These are phyloP conservation scores for Ceratocystis lukuohia DNA, from an alignment of 2,329 filamentous ascomycete genomes.

Conservation along the genomic window DNA sequence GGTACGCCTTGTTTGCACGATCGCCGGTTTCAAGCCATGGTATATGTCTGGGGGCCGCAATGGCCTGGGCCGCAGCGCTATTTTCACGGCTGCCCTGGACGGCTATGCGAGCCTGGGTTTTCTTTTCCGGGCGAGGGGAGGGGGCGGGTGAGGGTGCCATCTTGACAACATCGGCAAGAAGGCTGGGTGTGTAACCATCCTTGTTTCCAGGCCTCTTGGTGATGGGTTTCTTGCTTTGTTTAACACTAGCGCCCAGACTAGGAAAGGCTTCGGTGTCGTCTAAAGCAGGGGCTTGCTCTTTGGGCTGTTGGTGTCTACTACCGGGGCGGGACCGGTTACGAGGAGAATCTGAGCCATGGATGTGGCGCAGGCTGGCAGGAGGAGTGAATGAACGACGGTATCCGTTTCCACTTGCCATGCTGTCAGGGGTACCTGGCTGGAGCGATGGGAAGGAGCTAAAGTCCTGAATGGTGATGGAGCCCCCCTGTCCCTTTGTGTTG, in stretches of 20 bases:
- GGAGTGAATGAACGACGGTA: slow-evolving; percentile 45
- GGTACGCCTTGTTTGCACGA: slow-evolving; percentile 79
- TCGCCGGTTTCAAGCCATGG: slow-evolving; percentile 94
- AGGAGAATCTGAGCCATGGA: slow-evolving; percentile 47
- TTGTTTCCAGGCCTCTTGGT: slow-evolving; percentile 81
- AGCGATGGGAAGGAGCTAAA: slow-evolving; percentile 75
- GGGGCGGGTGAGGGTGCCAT: slow-evolving; percentile 81
- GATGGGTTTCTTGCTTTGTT: slow-evolving; percentile 80
- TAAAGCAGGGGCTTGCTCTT: slow-evolving; percentile 55
- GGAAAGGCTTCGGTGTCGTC: slow-evolving; percentile 96
- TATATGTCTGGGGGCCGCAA: slow-evolving; percentile 77
- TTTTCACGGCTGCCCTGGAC: slow-evolving; percentile 59
- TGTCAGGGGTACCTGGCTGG: slow-evolving; percentile 45
- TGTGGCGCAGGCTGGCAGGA: slow-evolving; percentile 57
- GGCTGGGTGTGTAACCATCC: slow-evolving; percentile 56
- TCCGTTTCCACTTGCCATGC: slow-evolving; percentile 33
- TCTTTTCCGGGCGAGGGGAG: slow-evolving; percentile 47
- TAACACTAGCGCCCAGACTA: slow-evolving; percentile 60
- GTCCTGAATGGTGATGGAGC: slow-evolving; percentile 63
- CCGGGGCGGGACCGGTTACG: slow-evolving; percentile 69
- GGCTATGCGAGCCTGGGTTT: slow-evolving; percentile 41
- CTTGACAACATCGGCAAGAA: slow-evolving; percentile 84
- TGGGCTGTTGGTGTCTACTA: slow-evolving; percentile 52
- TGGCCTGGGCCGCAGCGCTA: slow-evolving; percentile 67
- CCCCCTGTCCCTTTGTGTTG: slow-evolving; percentile 40